A percentile compares a stretch with the other conserved stretches of the same genome.
Conservation (phyloP, 2,329 filamentous ascomycete genomes). For the Fusarium staphyleae region DNA sequence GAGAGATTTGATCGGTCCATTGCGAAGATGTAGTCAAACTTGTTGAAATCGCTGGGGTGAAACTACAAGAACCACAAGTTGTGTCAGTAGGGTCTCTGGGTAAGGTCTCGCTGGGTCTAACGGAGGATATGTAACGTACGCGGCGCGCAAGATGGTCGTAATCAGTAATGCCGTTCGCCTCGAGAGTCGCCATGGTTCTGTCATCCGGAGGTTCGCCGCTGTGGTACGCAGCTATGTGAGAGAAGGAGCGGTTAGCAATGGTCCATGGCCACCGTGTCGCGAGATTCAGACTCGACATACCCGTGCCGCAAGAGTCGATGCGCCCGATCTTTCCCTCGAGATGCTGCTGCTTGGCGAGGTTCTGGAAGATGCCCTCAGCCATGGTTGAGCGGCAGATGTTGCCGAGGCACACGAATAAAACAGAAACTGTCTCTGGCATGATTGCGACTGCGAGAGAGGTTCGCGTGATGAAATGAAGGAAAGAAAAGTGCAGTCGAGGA, state of each 20-base stretch:
- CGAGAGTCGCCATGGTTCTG: slow-evolving; percentile 82
- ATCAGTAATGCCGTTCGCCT: slow-evolving; percentile 74
- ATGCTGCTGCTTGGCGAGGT: slow-evolving; percentile 67
- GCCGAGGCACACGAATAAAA: slow-evolving; percentile 94
- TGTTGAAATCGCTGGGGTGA: slow-evolving; percentile 73
- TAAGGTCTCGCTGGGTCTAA: background rate
- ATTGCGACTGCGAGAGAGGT: slow-evolving; percentile 13
- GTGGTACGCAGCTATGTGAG: slow-evolving; percentile 77
- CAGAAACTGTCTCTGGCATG: slow-evolving; percentile 63
- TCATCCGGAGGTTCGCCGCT: slow-evolving; percentile 77
- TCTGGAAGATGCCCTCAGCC: slow-evolving; percentile 92
- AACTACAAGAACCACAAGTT: slow-evolving; percentile 49
- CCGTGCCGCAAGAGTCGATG: slow-evolving; percentile 90
- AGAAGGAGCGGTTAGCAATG: slow-evolving; percentile 12
- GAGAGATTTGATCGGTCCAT: slow-evolving; percentile 89
- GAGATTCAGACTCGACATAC: slow-evolving; percentile 42
- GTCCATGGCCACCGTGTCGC: background rate
- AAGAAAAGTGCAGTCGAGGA: background rate
- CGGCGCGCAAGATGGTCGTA: slow-evolving; percentile 82
- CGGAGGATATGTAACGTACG: slow-evolving; percentile 53
- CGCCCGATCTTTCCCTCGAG: slow-evolving; percentile 66
- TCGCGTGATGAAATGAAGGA: slow-evolving; percentile 6
- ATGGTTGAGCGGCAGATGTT: slow-evolving; percentile 96
- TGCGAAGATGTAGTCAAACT: slow-evolving; percentile 92
- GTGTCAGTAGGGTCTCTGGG: slow-evolving; percentile 9